Base-by-base conservation (phyloP, 1,284 basidiomycete genomes). In the Rhizoctonia solani region DNA sequence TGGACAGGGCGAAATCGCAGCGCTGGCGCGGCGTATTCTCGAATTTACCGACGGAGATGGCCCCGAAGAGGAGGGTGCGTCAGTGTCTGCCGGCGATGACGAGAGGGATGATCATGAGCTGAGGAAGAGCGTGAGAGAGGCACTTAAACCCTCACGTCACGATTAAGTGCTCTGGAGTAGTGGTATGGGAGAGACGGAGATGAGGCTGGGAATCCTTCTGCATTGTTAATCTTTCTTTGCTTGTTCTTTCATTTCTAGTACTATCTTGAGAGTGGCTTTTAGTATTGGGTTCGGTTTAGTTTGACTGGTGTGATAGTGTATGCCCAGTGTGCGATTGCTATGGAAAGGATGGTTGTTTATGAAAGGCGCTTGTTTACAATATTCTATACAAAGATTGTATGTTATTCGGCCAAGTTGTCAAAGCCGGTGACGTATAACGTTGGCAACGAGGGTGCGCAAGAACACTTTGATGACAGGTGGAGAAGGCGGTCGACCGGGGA, bases 1-100 rank as follows among this genome's bases (percentile, higher is more conserved):
- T 54, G 92, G 92, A 8, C 89, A 90, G 70, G 87, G 89, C 55
- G 93, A 97, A 79, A 97, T 98, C 71, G 89, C 92, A 71, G 80
- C 89, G 49, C 83, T 97, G 55, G 89, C 90, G 16, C 82, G 89
- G 65, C 85, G 92, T 72, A 96, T 96, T 69, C 77, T 95, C 68
- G 92, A 94, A 72, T 85, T 94, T 72, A 87, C 92, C 9, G 92
- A 94, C 47, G 84, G 83, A 23, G 89, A 90, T 47, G 79, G 47
- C 29, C 49, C 78, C 29, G n/a, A n/a, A n/a, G 88, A 89, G 37
- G 81, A 81, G 3, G 76, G 83, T 63, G 81, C 86, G 3, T 83
- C 85, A 29, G 49, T 82, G 78, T 69, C 82, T 79, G 52, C 53
- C 3, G 56, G 53, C 19, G 54, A 54, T 11, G 66, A 63, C 41